Conservation (phyloP, 306 rosid genomes). For the Vigna mungo region DNA sequence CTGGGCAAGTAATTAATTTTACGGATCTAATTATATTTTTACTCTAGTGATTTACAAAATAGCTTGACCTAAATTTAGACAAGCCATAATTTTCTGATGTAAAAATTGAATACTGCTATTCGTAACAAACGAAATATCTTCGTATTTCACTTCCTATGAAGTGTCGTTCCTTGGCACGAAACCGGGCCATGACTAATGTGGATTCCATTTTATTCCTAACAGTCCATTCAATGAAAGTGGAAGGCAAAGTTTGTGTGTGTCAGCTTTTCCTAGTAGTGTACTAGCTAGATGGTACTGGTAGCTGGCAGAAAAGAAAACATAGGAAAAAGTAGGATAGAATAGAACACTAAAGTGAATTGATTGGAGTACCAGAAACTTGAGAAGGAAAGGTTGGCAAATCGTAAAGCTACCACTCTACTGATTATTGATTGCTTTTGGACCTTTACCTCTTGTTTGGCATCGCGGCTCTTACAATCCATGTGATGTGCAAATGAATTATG, state of each 20-base stretch:
- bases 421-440: slow-evolving; percentile 45
- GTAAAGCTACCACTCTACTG: slow-evolving; percentile 59
- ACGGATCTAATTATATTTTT: neutral
- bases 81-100: neutral
- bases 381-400: slow-evolving; percentile 61
- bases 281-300: slow-evolving; percentile 24
- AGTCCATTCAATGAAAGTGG: slow-evolving; percentile 32
- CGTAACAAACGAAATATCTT: neutral
- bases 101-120: neutral
- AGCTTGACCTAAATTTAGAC: neutral
- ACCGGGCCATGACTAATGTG: neutral
- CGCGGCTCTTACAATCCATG: slow-evolving; percentile 56
- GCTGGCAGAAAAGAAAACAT: slow-evolving; percentile 46
- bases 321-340: slow-evolving; percentile 30
- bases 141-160: neutral
- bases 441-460: slow-evolving; percentile 38
- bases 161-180: neutral
- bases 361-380: slow-evolving; percentile 38
- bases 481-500: slow-evolving; percentile 36
- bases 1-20: neutral
- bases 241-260: slow-evolving; percentile 33
- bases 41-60: neutral
- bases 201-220: slow-evolving; percentile 31
- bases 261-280: slow-evolving; percentile 44
- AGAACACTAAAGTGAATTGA: slow-evolving; percentile 38